Evolutionary conservation across 73 alveolate species (phyloP), one percentile per base, ranked within the genome.

Genomic region (Symbiodinium pilosum): DNA sequence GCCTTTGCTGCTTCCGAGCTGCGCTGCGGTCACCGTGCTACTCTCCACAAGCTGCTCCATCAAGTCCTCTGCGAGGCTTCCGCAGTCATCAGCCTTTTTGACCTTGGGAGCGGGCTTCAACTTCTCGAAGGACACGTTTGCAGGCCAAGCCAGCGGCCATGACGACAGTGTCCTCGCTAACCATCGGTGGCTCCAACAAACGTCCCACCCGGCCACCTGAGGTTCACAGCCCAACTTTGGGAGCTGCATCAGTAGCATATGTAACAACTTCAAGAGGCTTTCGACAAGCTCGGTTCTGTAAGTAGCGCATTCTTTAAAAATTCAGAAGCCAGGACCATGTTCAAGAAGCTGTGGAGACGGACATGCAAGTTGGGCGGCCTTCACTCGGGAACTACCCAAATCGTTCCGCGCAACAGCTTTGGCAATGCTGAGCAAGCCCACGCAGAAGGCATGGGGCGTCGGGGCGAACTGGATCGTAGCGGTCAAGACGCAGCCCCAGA

Each of bases 401-500:
- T n/a, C n/a, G n/a, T n/a, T n/a, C n/a, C n/a, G n/a, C n/a, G n/a
- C n/a, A n/a, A n/a, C n/a, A n/a, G n/a, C n/a, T n/a, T n/a, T n/a
- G n/a, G n/a, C n/a, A n/a, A n/a, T n/a, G 0, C 81, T 64, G 81
- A 64, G 81, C 12, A 20, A 64, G 81, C 38, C 81, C 81, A 34
- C 97, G 97, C 77, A 91, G 97, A 3, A 43, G 51, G 52, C 89
- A 91, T 18, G 97, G 97, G 40, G 89, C 54, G 42, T 41, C 87
- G 9, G 39, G 24, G 3, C 40, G 43, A 4, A 44, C 38, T 28
- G 89, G 52, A 42, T 71, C 51, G 77, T 44, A 91, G 84, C 47
- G 97, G 14, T 91, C 97, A 75, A 91, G 84, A 3, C 97, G 87
- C 11, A 91, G 88, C 52, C 97, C 97, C 77, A 91, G 41, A 41